Evolutionary conservation across 2,329 filamentous ascomycete genomes (phyloP).

Genomic region (Colletotrichum caudatum): DNA sequence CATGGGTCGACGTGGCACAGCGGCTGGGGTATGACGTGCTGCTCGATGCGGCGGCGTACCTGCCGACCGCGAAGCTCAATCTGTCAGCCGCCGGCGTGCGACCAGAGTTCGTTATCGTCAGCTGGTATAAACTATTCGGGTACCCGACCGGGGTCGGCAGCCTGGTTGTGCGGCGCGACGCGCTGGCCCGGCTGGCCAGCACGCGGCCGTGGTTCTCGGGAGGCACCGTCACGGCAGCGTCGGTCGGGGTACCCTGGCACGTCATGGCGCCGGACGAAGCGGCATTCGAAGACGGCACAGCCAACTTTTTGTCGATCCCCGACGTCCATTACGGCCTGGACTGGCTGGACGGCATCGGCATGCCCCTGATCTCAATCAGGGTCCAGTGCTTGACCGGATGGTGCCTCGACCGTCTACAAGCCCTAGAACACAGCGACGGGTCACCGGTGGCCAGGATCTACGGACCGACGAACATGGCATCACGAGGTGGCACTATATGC

Average conservation of each 20-base stretch:
- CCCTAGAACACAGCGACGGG: no score
- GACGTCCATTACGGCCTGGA: no score
- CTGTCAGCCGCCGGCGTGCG: slow-evolving; percentile 47
- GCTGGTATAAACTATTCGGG: slow-evolving; percentile 47
- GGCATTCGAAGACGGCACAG: no score
- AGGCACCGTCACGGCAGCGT: slow-evolving; percentile 53
- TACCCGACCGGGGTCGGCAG: slow-evolving; percentile 57
- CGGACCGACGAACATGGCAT: no score
- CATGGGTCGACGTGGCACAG: slow-evolving; percentile 53
- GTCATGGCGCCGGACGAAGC: no score
- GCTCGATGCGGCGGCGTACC: slow-evolving; percentile 55
- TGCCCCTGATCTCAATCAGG: no score
- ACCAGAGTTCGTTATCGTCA: slow-evolving; percentile 55
- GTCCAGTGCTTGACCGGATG: no score
- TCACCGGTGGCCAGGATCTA: no score
- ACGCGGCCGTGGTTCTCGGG: slow-evolving; percentile 55
- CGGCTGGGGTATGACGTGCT: slow-evolving; percentile 54
- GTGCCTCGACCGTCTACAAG: no score
- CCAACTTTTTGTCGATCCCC: no score
- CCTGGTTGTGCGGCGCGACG: slow-evolving; percentile 50
- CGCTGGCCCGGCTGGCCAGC: slow-evolving; percentile 47
- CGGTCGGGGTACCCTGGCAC: slow-evolving; percentile 50
- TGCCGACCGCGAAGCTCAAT: slow-evolving; percentile 53
- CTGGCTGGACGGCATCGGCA: no score
- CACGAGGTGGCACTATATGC: no score